A percentile compares a stretch with the other conserved stretches of the same genome.
Conservation (phyloP, 495 filamentous ascomycete genomes). For the Aspergillus ellipticus region DNA sequence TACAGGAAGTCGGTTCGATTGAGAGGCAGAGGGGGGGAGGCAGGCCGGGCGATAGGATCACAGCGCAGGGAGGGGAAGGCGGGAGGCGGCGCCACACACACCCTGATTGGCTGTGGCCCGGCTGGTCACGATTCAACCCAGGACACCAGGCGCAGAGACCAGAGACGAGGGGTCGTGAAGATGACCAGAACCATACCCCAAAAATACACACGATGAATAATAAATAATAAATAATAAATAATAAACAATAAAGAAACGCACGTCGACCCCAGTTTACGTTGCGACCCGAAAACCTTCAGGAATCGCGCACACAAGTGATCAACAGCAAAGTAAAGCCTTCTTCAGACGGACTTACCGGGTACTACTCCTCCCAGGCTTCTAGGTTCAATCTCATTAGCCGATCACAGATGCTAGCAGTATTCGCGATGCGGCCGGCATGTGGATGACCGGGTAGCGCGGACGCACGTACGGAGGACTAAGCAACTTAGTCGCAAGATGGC, state of each 20-base stretch:
- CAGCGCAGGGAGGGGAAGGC: background rate
- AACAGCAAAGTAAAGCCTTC: background rate
- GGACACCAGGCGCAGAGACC: conserved; percentile 1
- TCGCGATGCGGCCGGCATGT: conserved; percentile 7
- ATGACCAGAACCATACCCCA: background rate
- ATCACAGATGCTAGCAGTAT: background rate
- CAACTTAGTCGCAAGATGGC: conserved; percentile 3
- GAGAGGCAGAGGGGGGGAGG: background rate
- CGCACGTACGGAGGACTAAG: conserved; percentile 7
- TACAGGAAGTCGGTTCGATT: background rate
- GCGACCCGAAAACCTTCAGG: too few species aligned
- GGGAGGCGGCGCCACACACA: conserved; percentile 11
- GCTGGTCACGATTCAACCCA: conserved; percentile 10
- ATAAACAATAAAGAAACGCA: background rate
- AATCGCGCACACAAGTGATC: too few species aligned
- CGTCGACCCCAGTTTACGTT: too few species aligned
- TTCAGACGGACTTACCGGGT: background rate
- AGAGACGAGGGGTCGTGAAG: background rate
- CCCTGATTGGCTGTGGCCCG: conserved; percentile 12
- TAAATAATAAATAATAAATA: too few species aligned
- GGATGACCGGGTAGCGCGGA: conserved; percentile 20
- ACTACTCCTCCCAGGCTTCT: background rate
- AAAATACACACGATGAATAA: too few species aligned
- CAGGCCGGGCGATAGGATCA: conserved; percentile 12
- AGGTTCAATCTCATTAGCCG: conserved; percentile 1